Evolutionary conservation across 176 grass and related monocot species (phyloP), one percentile per base, ranked within the genome.

Genomic region (Eragrostis nindensis): DNA sequence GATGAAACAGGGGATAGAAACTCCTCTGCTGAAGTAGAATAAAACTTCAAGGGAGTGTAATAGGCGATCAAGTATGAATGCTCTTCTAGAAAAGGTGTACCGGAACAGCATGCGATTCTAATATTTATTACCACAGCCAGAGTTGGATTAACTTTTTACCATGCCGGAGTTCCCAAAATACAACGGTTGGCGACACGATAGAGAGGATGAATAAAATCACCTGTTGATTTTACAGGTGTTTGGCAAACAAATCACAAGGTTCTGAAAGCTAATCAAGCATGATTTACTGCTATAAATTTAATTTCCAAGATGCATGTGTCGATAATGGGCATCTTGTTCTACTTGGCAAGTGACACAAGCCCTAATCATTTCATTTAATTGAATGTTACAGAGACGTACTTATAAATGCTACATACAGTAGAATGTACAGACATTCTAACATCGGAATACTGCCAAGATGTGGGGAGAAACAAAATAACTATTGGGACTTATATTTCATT

Each of bases 81-180:
- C 1, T 66, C 21, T 72, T 78, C 73, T 40, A 22, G 19, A 21
- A 83, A 60, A n/a, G n/a, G 26, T 7, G 42, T 44, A 44, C 64
- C 66, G 83, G 21, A 72, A 82, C 36, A 52, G 17, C 40, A 75
- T n/a, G 56, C 14, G 69, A 39, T 75, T 64, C 3, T 65, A 49
- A 29, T 64, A 54, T 18, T 81, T 68, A 81, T 45, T 12, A 15
- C 41, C 42, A 52, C 42, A n/a, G 12, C 0, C 5, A 82, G 18
- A 36, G 18, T 62, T 62, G 64, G 27, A 41, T 29, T 78, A 61
- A 27, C 10, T 25, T 47, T n/a, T 1, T 40, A 55, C 45, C n/a
- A n/a, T 44, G 19, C 11, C n/a, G 1, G 66, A 66, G 4, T 43
- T 62, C 25, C 0, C 21, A 56, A 36, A 36, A 36, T 36, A 36